Percentiles rank a stretch among this genome's conserved stretches.
Evolutionary conservation across 257 asterid genomes (phyloP).

Genomic region (Solanum etuberosum): DNA sequence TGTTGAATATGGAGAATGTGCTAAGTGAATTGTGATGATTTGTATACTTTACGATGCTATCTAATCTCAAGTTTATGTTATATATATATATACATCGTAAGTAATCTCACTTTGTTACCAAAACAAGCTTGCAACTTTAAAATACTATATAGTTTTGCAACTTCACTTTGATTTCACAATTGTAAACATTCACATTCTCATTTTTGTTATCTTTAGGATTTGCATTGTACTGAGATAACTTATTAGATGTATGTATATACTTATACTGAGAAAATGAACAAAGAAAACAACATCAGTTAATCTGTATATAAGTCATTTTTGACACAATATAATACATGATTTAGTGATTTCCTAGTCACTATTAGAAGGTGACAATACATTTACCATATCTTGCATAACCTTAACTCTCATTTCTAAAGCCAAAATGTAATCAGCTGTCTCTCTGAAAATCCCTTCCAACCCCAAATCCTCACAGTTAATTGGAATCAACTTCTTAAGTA

Average conservation of each 20-base stretch:
- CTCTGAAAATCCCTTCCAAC: constrained; percentile 35
- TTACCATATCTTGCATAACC: constrained; percentile 48
- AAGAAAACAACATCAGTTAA: background rate
- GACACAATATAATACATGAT: background rate
- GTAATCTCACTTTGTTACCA: background rate
- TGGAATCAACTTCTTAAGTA: constrained; percentile 49
- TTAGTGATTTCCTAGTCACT: background rate
- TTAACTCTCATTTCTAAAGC: constrained; percentile 41
- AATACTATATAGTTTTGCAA: background rate
- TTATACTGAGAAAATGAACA: background rate
- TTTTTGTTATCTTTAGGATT: background rate
- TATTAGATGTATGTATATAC: too few relatives aligned
- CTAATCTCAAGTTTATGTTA: background rate
- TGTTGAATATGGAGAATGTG: background rate
- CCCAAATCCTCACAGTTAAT: constrained; percentile 23
- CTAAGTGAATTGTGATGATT: background rate
- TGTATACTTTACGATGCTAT: background rate
- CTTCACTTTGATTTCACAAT: background rate
- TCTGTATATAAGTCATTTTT: background rate
- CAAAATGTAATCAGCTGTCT: constrained; percentile 54
- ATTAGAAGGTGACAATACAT: constrained; percentile 13
- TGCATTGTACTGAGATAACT: background rate
- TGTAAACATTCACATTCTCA: background rate
- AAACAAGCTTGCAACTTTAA: background rate
- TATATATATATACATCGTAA: background rate